Base-by-base conservation (phyloP, 164 flowering plant genomes). In the Vitis labrusca region DNA sequence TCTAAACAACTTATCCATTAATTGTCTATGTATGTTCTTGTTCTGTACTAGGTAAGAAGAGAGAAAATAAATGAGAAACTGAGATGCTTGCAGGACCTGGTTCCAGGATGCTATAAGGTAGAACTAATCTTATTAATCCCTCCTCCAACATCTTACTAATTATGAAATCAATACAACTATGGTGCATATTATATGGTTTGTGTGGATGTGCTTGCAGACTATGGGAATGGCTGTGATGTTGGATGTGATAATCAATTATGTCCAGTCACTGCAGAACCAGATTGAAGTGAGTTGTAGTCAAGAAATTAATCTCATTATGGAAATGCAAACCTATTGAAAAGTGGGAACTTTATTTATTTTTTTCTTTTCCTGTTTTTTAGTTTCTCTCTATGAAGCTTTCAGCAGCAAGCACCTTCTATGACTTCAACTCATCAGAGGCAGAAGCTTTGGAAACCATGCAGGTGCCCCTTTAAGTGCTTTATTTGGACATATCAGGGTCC, bases 41-140 rank as follows among this genome's bases (percentile, higher is more conserved):
- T 37, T 52, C 9, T 67, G 50, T 10, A 17, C n/a, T 72, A 81
- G 84, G 81, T 75, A 8, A 73, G 84, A 62, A 76, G 84, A 66
- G 78, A 71, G 61, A 81, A 81, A 60, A 81, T 81, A 55, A 81
- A 73, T 65, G 23, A 69, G 37, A 73, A 66, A 57, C 61, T 81
- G 69, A 73, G 60, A 68, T 76, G 75, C 70, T 68, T 81, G 64
- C 76, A 77, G 58, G 76, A 76, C 60, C 63, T 81, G 54, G 82
- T 81, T 51, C 82, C 84, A 13, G 84, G 82, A 14, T 81, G 84
- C 64, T 57, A 77, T 66, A 74, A 81, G 84, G 84, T 81, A 71
- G 3, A 10, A 13, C 7, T 37, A 37, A 37, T 37, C 44, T 37
- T 37, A 37, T 37, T 6, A 37, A 37, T 2, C 44, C 44, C 44